Evolutionary conservation across 768 basidiomycete species (phyloP), one percentile per base, ranked within the genome.

Genomic region (Calocybe gangraenosa): DNA sequence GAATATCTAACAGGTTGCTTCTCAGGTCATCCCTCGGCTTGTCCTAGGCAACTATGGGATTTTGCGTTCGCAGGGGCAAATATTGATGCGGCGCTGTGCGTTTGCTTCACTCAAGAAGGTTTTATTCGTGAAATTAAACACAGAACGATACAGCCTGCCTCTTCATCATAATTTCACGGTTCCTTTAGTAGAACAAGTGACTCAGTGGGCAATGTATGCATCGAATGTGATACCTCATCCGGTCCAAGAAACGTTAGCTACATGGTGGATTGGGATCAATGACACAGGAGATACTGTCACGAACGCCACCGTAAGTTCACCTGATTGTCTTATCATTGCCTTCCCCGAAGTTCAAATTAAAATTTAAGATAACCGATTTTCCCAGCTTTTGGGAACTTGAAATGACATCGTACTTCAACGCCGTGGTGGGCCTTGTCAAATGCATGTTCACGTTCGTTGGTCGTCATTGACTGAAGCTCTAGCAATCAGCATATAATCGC

Each of bases 241-340:
- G 2, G 42, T 55, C 1, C 60, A 51, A 10, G 57, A 73, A 44
- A 77, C 76, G 2, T 56, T 79, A 22, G 70, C 74, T 3, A 63
- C 68, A 3, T 80, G 77, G 77, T 80, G 75, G 75, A 78, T 78
- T 45, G 77, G 78, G 7, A 78, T 78, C 42, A 80, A 78, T 59
- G 77, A 79, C 51, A 78, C 76, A 7, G 73, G 76, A 8, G 78
- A 80, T 54, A 70, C 70, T 1, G 42, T 73, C 19, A 57, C 55
- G 21, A 76, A 75, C 48, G 44, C 64, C 8, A 66, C 66, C 11
- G 64, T 67, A 52, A 20, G 53, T 50, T 15, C 17, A 35, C 34
- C 14, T 35, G 13, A n/a, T 3, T 19, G n/a, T 31, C 9, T 34
- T 10, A 8, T 13, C 21, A n/a, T n/a, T 14, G 13, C 7, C 30